Evolutionary conservation across 306 rosid species (phyloP), one percentile per base, ranked within the genome.

Genomic region (Malus orientalis): DNA sequence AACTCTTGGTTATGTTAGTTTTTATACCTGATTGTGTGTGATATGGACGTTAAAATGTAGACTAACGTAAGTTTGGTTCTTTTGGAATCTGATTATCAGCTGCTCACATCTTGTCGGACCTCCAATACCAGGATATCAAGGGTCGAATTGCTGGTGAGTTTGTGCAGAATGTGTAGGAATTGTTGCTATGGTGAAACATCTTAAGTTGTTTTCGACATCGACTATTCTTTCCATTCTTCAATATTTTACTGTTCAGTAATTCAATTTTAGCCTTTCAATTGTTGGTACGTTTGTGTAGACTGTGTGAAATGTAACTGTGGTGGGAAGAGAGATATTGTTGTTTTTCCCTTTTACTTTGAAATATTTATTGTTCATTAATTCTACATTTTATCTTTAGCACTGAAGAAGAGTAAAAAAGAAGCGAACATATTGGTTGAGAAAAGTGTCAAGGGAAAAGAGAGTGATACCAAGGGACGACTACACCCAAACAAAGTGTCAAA

Each of bases 81-180:
- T 84, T 49, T 75, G 14, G 51, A 30, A 82, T 66, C 4, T 82
- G 60, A 79, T 66, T 36, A 74, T 73, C 87, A 95, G 96, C 96
- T 85, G 95, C 85, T 70, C 82, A 85, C 81, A 89, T 95, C 30
- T 91, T 91, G 97, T 79, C 96, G 74, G 99, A 95, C 76, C 93
- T 92, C 47, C 91, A 90, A 84, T 95, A 90, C 86, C 97, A 92
- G 80, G 99, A 95, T 76, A 86, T 88, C 70, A 92, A 88, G 87
- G 97, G 96, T 66, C 91, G 96, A 72, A 79, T 92, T 55, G 54
- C 84, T n/a, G 96, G 97, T 90, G 81, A 84, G 86, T 75, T 55
- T 51, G 27, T 29, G 25, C 38, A 42, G 53, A 33, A 63, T 32
- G 44, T 78, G 19, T 76, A 16, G 69, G n/a, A n/a, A 63, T 25